Evolutionary conservation across 164 flowering plant species (phyloP), one percentile per base, ranked within the genome.

Genomic region (Tinospora cordifolia): DNA sequence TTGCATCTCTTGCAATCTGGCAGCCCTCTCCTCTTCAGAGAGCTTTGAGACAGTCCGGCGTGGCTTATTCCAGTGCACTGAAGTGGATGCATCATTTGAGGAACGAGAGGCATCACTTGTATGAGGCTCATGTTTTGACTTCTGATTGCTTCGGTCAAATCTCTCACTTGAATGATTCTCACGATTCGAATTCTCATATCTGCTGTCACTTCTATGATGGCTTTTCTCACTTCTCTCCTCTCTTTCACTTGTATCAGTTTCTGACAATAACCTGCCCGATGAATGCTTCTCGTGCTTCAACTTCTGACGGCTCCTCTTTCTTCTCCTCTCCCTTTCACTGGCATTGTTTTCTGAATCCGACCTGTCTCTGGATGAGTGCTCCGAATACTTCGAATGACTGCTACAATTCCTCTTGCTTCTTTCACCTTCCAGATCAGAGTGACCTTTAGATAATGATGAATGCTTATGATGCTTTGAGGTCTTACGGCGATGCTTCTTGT

Each of bases 1-100:
- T 75, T 87, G 88, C 98, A 93, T 93, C 83, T 89, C 95, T 44
- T 79, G 80, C 66, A 93, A 78, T 79, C 86, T 83, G n/a, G 96
- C 89, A 66, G 93, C 98, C 74, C 89, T 82, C 81, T 94, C 97
- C 77, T 89, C 98, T 77, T 87, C 91, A 1, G 96, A 84, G 41
- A 92, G 89, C 75, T 87, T 88, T 40, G 85, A 76, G n/a, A 82
- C 81, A 64, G 39, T 58, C n/a, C 69, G 78, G 14, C 77, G 78
- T 21, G 72, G 84, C 71, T 76, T 82, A 63, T 83, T 40, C 47
- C 69, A 25, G 17, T 25, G 70, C n/a, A 27, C 75, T 44, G 49
- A 34, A 30, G 24, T 6, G 49, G 34, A n/a, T 44, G 75, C 24
- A 21, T 54, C 60, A 19, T 6, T 54, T 54, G 60, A n/a, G 60